Base-by-base conservation (phyloP, 2,329 filamentous ascomycete genomes). In the Pseudogymnoascus sp. region DNA sequence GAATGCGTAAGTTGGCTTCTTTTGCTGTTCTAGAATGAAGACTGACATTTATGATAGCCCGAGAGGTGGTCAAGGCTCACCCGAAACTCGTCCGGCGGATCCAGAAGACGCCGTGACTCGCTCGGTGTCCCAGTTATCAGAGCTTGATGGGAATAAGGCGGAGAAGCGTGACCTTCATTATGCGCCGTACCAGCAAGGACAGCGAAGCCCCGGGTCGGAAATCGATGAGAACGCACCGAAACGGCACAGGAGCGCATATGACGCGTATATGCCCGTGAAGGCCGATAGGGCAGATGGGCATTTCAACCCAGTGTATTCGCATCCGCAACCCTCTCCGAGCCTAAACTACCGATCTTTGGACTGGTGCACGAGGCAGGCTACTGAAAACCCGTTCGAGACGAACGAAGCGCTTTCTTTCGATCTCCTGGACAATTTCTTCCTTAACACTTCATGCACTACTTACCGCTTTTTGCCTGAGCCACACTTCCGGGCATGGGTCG, bases 1-100 rank as follows among this genome's bases (percentile, higher is more conserved):
- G 76, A 90, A 89, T 76, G 90, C 90, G 89, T 93, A 78, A 85
- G 88, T 87, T 40, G 36, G 6, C 21, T 62, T 61, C 57, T 14
- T 42, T 63, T 31, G n/a, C 14, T 14, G 12, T 59, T 57, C 21
- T 61, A 21, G 54, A 57, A 51, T 36, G 62, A 16, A 39, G 2
- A 77, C 79, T 68, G 81, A 85, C 67, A 54, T 16, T 16, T 61
- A 23, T 37, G 37, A 34, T 62, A 74, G 72, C 61, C 73, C 73
- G 64, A 68, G 72, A 66, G 72, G 72, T 67, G 71, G 72, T 29
- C 72, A 74, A 67, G 71, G 69, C 26, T 72, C 72, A 23, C 72
- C 73, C 64, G 72, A 73, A 63, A 73, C 71, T 60, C 70, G 71
- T 18, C 71, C 71, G 29, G 71, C 72, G 61, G 72, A 74, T 18